A percentile compares a stretch with the other conserved stretches of the same genome.
phyloP scores from a whole-genome alignment of 1,284 basidiomycete species.

The Termitomyces sp. region DNA sequence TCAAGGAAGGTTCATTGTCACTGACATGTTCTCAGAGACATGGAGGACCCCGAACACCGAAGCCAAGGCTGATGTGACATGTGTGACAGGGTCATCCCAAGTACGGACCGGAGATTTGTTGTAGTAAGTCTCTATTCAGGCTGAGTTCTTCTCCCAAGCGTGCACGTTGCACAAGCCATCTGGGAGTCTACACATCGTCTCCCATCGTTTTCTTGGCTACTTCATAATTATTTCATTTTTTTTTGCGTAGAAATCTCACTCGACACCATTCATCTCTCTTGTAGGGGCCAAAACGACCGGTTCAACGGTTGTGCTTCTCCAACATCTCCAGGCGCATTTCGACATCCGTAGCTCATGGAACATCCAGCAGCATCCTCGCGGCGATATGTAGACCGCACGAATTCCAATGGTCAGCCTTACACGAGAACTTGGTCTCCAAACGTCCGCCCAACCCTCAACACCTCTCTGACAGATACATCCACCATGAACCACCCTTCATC shows the following conservation, averaged over 20 bases:
- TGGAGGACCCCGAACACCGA: slow-evolving; percentile 16
- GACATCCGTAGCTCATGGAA: slow-evolving; percentile 17
- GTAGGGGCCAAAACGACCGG: background rate
- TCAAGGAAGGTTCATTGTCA: too few species aligned
- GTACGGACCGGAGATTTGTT: slow-evolving; percentile 20
- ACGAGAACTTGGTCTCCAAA: slow-evolving; percentile 35
- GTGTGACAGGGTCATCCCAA: slow-evolving; percentile 17
- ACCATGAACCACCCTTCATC: slow-evolving; percentile 36
- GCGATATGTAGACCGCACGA: slow-evolving; percentile 14
- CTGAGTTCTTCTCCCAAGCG: slow-evolving; percentile 11
- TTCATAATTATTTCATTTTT: background rate
- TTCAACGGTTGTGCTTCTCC: background rate
- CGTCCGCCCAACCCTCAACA: slow-evolving; percentile 37
- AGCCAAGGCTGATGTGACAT: slow-evolving; percentile 11
- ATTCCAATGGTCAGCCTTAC: slow-evolving; percentile 14
- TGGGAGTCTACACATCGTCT: background rate
- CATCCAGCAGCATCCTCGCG: slow-evolving; percentile 16
- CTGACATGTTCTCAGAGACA: slow-evolving; percentile 1
- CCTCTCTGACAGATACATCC: slow-evolving; percentile 30
- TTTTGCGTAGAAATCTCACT: background rate
- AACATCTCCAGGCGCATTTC: slow-evolving; percentile 3
- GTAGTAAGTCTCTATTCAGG: slow-evolving; percentile 15
- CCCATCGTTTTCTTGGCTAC: background rate
- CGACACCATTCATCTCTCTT: background rate
- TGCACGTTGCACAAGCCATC: slow-evolving; percentile 15